phyloP scores from a whole-genome alignment of 202 grass and related monocot species.

The Zoysia matrella region DNA sequence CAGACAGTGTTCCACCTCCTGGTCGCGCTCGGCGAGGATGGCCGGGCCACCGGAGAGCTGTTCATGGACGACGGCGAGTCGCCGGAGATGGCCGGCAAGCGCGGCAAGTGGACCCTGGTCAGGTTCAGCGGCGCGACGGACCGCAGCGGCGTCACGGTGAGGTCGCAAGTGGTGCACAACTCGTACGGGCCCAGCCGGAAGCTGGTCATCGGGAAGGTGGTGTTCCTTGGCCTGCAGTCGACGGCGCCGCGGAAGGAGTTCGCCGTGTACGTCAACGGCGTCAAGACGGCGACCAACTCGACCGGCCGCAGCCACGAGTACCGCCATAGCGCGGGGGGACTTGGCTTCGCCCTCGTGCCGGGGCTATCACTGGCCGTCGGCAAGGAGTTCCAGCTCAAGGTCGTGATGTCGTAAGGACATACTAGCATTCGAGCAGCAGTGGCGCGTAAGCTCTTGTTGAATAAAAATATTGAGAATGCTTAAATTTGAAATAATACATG shows the following conservation, averaged over 20 bases:
- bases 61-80: conserved; percentile 77
- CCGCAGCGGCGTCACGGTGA: conserved; percentile 31
- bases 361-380: conserved; percentile 61
- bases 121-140: conserved; percentile 43
- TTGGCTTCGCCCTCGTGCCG: conserved; percentile 43
- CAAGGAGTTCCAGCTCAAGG: conserved; percentile 61
- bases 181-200: conserved; percentile 41
- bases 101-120: conserved; percentile 53
- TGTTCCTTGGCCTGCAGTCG: conserved; percentile 55
- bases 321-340: conserved; percentile 32
- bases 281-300: conserved; percentile 29
- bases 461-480: conserved; percentile 54
- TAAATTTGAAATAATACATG: conserved; percentile 3
- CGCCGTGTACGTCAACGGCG: conserved; percentile 42
- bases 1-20: conserved; percentile 61
- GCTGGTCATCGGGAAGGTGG: conserved; percentile 58
- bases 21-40: conserved; percentile 55
- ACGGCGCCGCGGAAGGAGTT: background rate
- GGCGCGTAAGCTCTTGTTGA: conserved; percentile 15
- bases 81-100: conserved; percentile 57
- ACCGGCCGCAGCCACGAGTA: background rate
- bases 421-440: conserved; percentile 29
- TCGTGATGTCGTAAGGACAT: conserved; percentile 26
- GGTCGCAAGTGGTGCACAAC: conserved; percentile 60
- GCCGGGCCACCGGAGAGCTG: conserved; percentile 49